Base-by-base conservation (phyloP, 148 eudicot genomes). In the Vaccinium corymbosum region DNA sequence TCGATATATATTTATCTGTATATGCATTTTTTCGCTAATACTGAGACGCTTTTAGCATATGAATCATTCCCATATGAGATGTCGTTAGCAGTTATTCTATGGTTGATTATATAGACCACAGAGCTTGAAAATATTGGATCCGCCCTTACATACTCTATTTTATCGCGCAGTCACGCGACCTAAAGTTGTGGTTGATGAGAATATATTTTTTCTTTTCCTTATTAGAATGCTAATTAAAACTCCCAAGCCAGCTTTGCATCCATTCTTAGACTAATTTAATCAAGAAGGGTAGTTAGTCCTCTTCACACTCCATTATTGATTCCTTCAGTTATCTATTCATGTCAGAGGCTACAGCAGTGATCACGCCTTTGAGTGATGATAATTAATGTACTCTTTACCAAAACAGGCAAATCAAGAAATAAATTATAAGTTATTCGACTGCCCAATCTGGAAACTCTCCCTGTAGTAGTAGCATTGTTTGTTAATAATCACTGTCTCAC, bases 301-400 rank as follows among this genome's bases (percentile, higher is more conserved):
- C 15, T 25, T 51, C 80, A 77, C 80, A 12, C 80, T 22, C 19
- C 56, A 77, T 77, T 50, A 25, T 77, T 77, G 57, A 51, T 50
- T 78, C 64, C 6, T 78, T 51, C 9, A 11, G 20, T 22, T 51
- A 51, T 48, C 29, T 76, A 76, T 76, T 76, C 25, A 48, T 76
- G 79, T 76, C 52, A 76, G 29, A 76, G 16, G 7, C 20, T 46
- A 17, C 50, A 38, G 53, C 27, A 76, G 19, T 10, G 49, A 11
- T 52, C 27, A 22, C 11, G n/a, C 22, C 5, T 9, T 20, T 20
- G 27, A 10, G 15, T 20, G 79, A 48, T 42, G 20, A 48, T 20
- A 48, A 48, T 3, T 32, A 15, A 27, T 68, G 17, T 68, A 68
- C 73, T 27, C 73, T 68, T 66, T 64, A 25, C 72, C 35, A 25